phyloP scores from a whole-genome alignment of 805 yeast genomes.

The Cyberlindnera nakhonratchasimensis region DNA sequence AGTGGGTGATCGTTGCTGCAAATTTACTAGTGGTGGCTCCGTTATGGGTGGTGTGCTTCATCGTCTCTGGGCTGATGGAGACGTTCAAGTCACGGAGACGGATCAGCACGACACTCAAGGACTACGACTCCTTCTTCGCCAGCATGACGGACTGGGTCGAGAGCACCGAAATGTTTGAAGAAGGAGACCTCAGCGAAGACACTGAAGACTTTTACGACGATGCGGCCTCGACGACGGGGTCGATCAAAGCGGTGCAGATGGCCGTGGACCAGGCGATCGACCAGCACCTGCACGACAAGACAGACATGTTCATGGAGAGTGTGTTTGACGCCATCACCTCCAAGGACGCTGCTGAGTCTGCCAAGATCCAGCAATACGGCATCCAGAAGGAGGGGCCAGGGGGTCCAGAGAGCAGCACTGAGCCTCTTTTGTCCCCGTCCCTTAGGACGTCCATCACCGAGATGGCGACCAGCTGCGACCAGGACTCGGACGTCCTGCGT shows the following conservation, averaged over 20 bases:
- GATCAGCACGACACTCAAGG: slow-evolving; percentile 29
- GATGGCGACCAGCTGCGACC: slow-evolving; percentile 21
- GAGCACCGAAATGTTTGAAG: neutral
- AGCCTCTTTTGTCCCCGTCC: neutral
- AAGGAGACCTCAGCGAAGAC: slow-evolving; percentile 6
- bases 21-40: slow-evolving; percentile 56
- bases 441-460: slow-evolving; percentile 26
- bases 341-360: slow-evolving; percentile 25
- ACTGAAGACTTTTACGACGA: slow-evolving; percentile 12
- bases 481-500: slow-evolving; percentile 18
- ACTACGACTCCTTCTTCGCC: slow-evolving; percentile 26
- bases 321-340: slow-evolving; percentile 55
- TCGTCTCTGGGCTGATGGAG: slow-evolving; percentile 43
- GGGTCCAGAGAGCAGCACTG: too few relatives aligned
- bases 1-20: slow-evolving; percentile 46
- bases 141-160: slow-evolving; percentile 18
- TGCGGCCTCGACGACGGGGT: slow-evolving; percentile 13
- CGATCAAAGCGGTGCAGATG: slow-evolving; percentile 10
- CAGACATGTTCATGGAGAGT: slow-evolving; percentile 63
- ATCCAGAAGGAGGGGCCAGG: too few relatives aligned
- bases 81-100: slow-evolving; percentile 38
- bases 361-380: slow-evolving; percentile 21
- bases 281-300: slow-evolving; percentile 51
- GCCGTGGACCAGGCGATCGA: slow-evolving; percentile 33
- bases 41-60: slow-evolving; percentile 56